Evolutionary conservation across 2,329 filamentous ascomycete species (phyloP).

Genomic region (Pestalotiopsis sp.): DNA sequence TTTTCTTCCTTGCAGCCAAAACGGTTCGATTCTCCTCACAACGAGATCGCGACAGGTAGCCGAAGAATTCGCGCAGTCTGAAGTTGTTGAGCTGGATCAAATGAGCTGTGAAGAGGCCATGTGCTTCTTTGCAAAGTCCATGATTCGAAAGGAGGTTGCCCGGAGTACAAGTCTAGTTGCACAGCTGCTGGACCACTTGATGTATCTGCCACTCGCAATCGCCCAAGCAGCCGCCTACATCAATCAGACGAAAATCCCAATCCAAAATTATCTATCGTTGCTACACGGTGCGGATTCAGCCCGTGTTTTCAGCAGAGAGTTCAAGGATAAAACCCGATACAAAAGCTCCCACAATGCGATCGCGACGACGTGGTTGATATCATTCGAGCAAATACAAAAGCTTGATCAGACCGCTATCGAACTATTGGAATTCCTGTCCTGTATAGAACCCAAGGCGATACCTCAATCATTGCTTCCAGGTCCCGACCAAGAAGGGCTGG

Average conservation of each 20-base stretch:
- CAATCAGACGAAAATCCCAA: conserved; percentile 26
- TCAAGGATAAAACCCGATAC: conserved; percentile 28
- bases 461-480: conserved; percentile 34
- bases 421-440: conserved; percentile 39
- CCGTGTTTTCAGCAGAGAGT: conserved; percentile 33
- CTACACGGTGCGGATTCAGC: conserved; percentile 29
- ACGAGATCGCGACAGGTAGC: conserved; percentile 34
- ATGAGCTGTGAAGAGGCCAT: conserved; percentile 30
- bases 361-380: conserved; percentile 40
- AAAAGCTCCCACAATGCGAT: conserved; percentile 33
- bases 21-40: conserved; percentile 37
- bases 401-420: conserved; percentile 31
- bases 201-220: conserved; percentile 41
- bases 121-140: conserved; percentile 25
- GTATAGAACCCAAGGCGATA: conserved; percentile 41
- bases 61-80: conserved; percentile 20
- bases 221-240: conserved; percentile 41
- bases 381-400: conserved; percentile 38
- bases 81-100: conserved; percentile 28
- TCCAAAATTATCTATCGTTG: conserved; percentile 35
- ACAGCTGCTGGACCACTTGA: conserved; percentile 33
- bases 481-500: conserved; percentile 13
- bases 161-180: conserved; percentile 11
- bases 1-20: conserved; percentile 11
- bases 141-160: conserved; percentile 21